A percentile compares a stretch with the other conserved stretches of the same genome.
phyloP scores from a whole-genome alignment of 2,329 filamentous ascomycete genomes.

The Apiospora sp. region DNA sequence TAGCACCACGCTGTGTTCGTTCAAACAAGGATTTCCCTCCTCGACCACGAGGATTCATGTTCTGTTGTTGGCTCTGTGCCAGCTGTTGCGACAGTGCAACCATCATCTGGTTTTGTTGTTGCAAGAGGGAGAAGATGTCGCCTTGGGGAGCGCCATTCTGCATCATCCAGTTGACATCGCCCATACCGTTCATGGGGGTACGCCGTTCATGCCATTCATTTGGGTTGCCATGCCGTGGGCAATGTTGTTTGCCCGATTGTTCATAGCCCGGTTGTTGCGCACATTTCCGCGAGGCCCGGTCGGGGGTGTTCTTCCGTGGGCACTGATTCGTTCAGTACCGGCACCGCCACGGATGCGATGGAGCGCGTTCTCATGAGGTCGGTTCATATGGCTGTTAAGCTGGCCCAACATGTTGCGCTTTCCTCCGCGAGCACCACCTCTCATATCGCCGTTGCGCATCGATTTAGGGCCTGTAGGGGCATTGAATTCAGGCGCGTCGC shows the following conservation, averaged over 20 bases:
- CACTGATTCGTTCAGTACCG: slow-evolving; percentile 82
- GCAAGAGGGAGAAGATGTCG: slow-evolving; percentile 78
- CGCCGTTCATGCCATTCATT: slow-evolving; percentile 45
- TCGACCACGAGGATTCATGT: slow-evolving; percentile 52
- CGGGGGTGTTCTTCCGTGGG: slow-evolving; percentile 74
- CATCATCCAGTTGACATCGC: slow-evolving; percentile 58
- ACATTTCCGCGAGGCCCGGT: slow-evolving; percentile 72
- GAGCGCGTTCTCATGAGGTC: slow-evolving; percentile 75
- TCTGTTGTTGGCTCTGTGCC: slow-evolving; percentile 60
- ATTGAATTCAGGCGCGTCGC: slow-evolving; percentile 58
- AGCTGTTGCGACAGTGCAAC: slow-evolving; percentile 73
- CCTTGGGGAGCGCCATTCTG: slow-evolving; percentile 53
- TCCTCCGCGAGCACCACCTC: slow-evolving; percentile 65
- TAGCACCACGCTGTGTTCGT: slow-evolving; percentile 68
- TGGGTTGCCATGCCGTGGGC: slow-evolving; percentile 49
- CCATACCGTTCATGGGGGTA: slow-evolving; percentile 54
- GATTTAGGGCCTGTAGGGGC: slow-evolving; percentile 92
- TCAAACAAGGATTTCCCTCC: slow-evolving; percentile 75
- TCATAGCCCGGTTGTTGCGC: slow-evolving; percentile 58
- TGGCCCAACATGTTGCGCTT: slow-evolving; percentile 83
- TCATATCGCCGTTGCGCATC: slow-evolving; percentile 73
- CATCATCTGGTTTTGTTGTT: slow-evolving; percentile 90
- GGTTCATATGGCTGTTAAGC: slow-evolving; percentile 83
- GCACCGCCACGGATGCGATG: slow-evolving; percentile 79
- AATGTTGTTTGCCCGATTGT: slow-evolving; percentile 59